phyloP scores from a whole-genome alignment of 116 monocot genomes.

The Iris pallida region DNA sequence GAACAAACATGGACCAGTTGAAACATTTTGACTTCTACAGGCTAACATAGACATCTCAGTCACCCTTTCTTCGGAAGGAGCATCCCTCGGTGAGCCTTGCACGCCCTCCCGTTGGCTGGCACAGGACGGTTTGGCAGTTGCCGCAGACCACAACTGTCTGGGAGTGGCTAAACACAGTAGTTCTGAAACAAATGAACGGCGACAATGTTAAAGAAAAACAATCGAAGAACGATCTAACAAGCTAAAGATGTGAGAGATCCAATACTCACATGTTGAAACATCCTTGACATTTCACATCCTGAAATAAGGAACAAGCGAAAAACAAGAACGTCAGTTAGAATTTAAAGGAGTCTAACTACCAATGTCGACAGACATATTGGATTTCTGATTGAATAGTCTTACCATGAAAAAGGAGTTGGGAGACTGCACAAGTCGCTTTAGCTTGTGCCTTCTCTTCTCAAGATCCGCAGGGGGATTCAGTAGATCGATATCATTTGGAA shows the following conservation, averaged over 20 bases:
- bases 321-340: neutral
- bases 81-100: slow-evolving; percentile 44
- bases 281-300: slow-evolving; percentile 65
- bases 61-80: slow-evolving; percentile 38
- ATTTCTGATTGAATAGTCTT: neutral
- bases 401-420: slow-evolving; percentile 69
- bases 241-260: neutral
- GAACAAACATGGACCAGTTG: too few relatives aligned
- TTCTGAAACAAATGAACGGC: slow-evolving; percentile 17
- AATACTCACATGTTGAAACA: slow-evolving; percentile 61
- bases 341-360: neutral
- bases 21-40: too few relatives aligned
- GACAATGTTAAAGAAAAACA: neutral
- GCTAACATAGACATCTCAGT: slow-evolving; percentile 5
- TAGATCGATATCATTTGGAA: slow-evolving; percentile 56
- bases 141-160: slow-evolving; percentile 48
- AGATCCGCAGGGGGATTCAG: slow-evolving; percentile 52
- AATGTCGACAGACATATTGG: too few relatives aligned
- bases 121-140: slow-evolving; percentile 39
- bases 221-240: neutral
- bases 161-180: slow-evolving; percentile 44
- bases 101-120: slow-evolving; percentile 41
- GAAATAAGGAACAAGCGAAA: slow-evolving; percentile 3
- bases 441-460: slow-evolving; percentile 57
- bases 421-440: slow-evolving; percentile 55